Evolutionary conservation across 345 rosid species (phyloP), one percentile per base, ranked within the genome.

Genomic region (Dipteronia sinensis): DNA sequence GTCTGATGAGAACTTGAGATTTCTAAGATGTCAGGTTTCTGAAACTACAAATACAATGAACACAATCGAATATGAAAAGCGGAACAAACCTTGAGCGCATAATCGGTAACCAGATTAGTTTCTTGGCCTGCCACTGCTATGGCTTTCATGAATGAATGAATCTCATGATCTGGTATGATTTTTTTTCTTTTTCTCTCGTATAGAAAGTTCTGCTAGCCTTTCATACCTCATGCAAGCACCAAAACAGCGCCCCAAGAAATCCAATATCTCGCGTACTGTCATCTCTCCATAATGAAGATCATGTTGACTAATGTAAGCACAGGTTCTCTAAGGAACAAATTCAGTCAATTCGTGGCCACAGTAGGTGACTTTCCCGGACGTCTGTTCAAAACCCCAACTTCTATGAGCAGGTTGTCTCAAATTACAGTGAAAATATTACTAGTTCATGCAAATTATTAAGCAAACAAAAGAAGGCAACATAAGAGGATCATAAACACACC

Each of bases 81-180:
- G 2, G 62, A 53, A 71, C 42, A 29, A 68, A 91, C 98, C 98
- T 94, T 94, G 47, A 94, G 82, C 34, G 85, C 74, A 82, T 90
- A 93, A 80, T 93, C 98, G n/a, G 97, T 90, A 65, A 89, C 87
- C 80, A 94, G 83, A 81, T 84, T 90, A 53, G 93, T 84, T 72
- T 90, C 88, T 86, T 89, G 92, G 19, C 94, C 94, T 15, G 84
- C 82, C 51, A 87, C 61, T 5, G 94, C 80, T 12, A 82, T 86
- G 68, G 92, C 88, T 82, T 93, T 94, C 97, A 93, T 90, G 85
- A 89, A 94, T 25, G 93, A 85, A 78, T 94, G 98, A 61, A 87
- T 90, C 67, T 93, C 98, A 77, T 93, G 90, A 83, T 89, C 90
- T 2, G 94, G 94, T 70, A 85, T 88, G 65, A 94, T 90, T n/a